Percentiles rank a stretch among this genome's conserved stretches.
These are phyloP conservation scores for Fusarium siculi DNA, from an alignment of 2,329 filamentous ascomycete genomes.

Conservation along the genomic window DNA sequence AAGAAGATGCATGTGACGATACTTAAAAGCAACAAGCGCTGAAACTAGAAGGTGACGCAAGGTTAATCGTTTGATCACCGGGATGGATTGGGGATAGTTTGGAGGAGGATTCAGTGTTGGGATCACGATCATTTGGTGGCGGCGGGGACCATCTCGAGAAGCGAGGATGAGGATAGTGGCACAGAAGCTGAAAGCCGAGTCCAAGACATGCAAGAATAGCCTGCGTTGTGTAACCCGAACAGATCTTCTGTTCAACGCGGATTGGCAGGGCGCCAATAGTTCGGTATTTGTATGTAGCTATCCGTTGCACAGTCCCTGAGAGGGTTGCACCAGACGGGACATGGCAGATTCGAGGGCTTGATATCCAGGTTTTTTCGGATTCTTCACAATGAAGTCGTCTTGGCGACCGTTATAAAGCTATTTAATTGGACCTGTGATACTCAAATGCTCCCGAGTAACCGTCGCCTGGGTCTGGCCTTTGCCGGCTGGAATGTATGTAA, in stretches of 20 bases:
- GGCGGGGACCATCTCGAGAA: constrained; percentile 18
- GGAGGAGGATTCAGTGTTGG: neutral
- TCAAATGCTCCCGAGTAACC: constrained; percentile 2
- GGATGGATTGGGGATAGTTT: constrained; percentile 7
- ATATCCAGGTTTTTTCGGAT: neutral
- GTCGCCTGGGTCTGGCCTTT: neutral
- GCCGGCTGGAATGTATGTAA: constrained; percentile 18
- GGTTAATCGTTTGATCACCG: constrained; percentile 17
- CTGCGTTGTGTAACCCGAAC: constrained; percentile 5
- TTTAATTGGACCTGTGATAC: neutral
- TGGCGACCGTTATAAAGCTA: constrained; percentile 11
- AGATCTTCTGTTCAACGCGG: neutral
- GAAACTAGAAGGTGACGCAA: constrained; percentile 15
- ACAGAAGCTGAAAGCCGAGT: constrained; percentile 14
- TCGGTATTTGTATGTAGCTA: constrained; percentile 11
- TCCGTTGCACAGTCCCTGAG: constrained; percentile 7
- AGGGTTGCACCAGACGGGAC: constrained; percentile 1
- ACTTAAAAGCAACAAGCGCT: constrained; percentile 13
- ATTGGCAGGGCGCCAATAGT: constrained; percentile 17
- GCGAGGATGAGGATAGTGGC: constrained; percentile 15
- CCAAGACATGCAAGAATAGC: constrained; percentile 6
- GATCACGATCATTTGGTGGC: constrained; percentile 28
- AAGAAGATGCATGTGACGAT: constrained; percentile 5
- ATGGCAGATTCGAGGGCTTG: constrained; percentile 1
- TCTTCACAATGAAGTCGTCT: neutral